Base-by-base conservation (phyloP, 495 filamentous ascomycete genomes). In the Tuber melanosporum region DNA sequence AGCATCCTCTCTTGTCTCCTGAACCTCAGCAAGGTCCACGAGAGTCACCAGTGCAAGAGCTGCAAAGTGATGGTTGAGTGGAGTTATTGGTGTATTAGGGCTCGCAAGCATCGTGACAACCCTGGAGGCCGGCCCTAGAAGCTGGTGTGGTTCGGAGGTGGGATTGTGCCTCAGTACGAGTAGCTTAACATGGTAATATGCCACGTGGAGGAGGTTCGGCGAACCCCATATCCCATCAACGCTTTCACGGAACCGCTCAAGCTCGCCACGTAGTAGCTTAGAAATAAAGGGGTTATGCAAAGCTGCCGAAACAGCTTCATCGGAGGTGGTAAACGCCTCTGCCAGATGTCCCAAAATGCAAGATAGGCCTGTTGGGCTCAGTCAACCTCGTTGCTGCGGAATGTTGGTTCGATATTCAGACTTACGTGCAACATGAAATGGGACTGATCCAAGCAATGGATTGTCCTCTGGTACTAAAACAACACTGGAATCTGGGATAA, bases 171-270 rank as follows among this genome's bases (percentile, higher is more conserved):
- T 85, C 72, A 89, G 87, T 43, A 89, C 87, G 22, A 94, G 84
- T 19, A 94, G 86, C 57, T 89, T 88, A 71, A 89, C 84, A 77
- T 93, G 92, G 89, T 92, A 92, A 84, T 93, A 95, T 5, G 90
- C 88, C 62, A 95, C 88, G 72, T 90, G 86, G 46, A 94, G 86
- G 17, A 92, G 83, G 47, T 72, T 73, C 26, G 76, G 75, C 57
- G 79, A 78, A 46, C 73, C 75, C 74, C 84, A 83, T 32, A 85
- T 69, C n/a, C 70, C 74, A 22, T 82, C 81, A 42, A 85, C 79
- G 36, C 77, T 80, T 73, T 85, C 84, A 26, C 80, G 81, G 74
- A 85, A 82, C 15, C 80, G 77, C 71, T 84, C 79, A 45, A 85
- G 78, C 79, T 87, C 86, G 32, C 86, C 85, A 52, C 81, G 79